phyloP scores from a whole-genome alignment of 2,329 filamentous ascomycete genomes.

The Pyrenophora graminea region DNA sequence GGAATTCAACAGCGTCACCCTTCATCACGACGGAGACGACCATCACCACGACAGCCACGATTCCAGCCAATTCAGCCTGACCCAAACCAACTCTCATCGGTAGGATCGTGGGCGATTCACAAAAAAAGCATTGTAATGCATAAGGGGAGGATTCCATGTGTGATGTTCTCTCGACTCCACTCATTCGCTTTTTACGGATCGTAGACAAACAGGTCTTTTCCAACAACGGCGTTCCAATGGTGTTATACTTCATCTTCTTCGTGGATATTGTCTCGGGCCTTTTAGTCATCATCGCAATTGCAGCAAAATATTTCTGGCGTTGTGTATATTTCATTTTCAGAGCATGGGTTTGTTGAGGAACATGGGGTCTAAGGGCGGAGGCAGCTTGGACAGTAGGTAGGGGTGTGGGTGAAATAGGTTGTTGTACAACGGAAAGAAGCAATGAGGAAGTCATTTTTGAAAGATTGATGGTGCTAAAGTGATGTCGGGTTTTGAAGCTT shows the following conservation, averaged over 20 bases:
- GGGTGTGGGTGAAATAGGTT: background rate
- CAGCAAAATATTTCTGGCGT: slow-evolving; percentile 23
- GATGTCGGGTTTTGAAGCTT: background rate
- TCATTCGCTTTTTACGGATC: slow-evolving; percentile 29
- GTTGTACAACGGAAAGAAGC: slow-evolving; percentile 3
- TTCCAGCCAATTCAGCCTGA: slow-evolving; percentile 24
- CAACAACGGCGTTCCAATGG: slow-evolving; percentile 27
- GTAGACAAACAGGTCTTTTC: slow-evolving; percentile 23
- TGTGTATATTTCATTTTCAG: slow-evolving; percentile 8
- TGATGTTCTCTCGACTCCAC: slow-evolving; percentile 33
- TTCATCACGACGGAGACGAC: slow-evolving; percentile 94
- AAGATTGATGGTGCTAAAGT: background rate
- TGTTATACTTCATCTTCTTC: slow-evolving; percentile 10
- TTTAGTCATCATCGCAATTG: slow-evolving; percentile 5
- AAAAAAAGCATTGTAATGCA: background rate
- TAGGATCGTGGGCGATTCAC: slow-evolving; percentile 8
- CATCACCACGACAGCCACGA: slow-evolving; percentile 46
- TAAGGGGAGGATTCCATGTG: slow-evolving; percentile 26
- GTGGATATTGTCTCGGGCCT: background rate
- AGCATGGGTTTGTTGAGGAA: slow-evolving; percentile 9
- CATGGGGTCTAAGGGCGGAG: slow-evolving; percentile 9
- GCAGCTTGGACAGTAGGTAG: slow-evolving; percentile 6
- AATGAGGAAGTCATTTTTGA: slow-evolving; percentile 20
- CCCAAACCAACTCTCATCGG: slow-evolving; percentile 33
- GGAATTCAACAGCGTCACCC: slow-evolving; percentile 97